phyloP scores from a whole-genome alignment of 495 filamentous ascomycete genomes.

The Penicillium bovifimosum region DNA sequence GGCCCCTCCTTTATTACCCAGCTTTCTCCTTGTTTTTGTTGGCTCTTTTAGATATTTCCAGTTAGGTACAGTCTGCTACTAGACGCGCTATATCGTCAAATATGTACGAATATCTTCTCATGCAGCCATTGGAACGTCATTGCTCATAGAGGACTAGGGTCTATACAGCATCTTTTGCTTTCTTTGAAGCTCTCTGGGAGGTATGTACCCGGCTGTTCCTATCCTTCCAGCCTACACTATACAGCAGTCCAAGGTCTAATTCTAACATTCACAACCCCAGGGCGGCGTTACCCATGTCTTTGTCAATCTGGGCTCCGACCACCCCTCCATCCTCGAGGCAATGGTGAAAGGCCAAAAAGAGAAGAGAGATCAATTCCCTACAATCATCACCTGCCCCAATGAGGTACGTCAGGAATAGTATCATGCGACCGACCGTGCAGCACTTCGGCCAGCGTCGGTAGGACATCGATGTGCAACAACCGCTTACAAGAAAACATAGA shows the following conservation, averaged over 20 bases:
- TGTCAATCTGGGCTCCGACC: constrained; percentile 93
- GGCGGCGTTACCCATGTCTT: constrained; percentile 87
- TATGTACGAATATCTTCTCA: constrained; percentile 5
- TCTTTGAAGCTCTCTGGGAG: constrained; percentile 93
- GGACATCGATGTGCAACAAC: background rate
- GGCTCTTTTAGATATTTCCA: background rate
- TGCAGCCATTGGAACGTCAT: background rate
- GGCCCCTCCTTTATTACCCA: too few species aligned
- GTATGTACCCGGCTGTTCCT: constrained; percentile 17
- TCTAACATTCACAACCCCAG: constrained; percentile 28
- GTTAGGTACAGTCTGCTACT: too few species aligned
- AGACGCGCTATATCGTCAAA: background rate
- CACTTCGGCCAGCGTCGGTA: background rate
- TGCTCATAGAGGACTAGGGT: constrained; percentile 24
- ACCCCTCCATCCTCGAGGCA: constrained; percentile 90
- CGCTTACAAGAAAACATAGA: constrained; percentile 44
- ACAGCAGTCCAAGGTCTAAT: too few species aligned
- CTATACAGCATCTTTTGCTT: constrained; percentile 77
- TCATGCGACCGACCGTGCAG: background rate
- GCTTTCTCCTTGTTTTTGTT: background rate
- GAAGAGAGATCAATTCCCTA: constrained; percentile 64
- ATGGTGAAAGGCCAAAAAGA: constrained; percentile 82
- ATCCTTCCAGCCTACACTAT: background rate
- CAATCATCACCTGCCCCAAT: constrained; percentile 89
- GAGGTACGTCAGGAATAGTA: constrained; percentile 42